Base-by-base conservation (phyloP, 305 asterid genomes). In the Fraxinus sp. region DNA sequence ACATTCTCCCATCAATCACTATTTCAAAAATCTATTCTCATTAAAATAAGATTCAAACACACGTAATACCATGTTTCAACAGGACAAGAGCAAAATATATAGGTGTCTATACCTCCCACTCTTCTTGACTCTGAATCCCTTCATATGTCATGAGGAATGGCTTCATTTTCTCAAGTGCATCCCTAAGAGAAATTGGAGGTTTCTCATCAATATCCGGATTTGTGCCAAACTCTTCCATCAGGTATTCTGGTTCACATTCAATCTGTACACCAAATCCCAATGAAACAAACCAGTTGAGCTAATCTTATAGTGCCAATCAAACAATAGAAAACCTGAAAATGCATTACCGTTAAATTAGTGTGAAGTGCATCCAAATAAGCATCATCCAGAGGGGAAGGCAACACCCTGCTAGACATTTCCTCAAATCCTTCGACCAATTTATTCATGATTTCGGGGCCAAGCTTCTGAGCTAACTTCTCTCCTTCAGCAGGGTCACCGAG, bases 201-300 rank as follows among this genome's bases (percentile, higher is more conserved):
- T 90, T 91, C 87, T 96, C 99, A 81, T 96, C 97, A 74, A 96
- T 93, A 88, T 94, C 99, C 0, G 99, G 99, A 83, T 93, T 94
- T 16, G 89, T 86, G 82, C 89, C 94, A 84, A 94, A 94, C 70
- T 93, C 95, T 81, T 86, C 98, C 97, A 94, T 91, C 84, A 91
- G 11, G 84, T 82, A 96, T 92, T 96, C 99, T 0, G 95, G 98
- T 57, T 94, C 98, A 77, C 97, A 93, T 84, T 96, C 99, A 84
- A 94, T 84, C 99, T 95, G 92, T 82, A 86, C 10, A 62, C 35
- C 66, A 52, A 82, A 59, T 43, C 57, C 78, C 24, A 83, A 30
- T 77, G 11, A n/a, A 71, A 81, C 5, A 72, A 30, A 79, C 62
- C 75, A 79, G 73, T 57, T 62, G 52, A 72, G 77, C 33, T 26